Conservation (phyloP, 441 rosid species). For the Mallotus japonicus region DNA sequence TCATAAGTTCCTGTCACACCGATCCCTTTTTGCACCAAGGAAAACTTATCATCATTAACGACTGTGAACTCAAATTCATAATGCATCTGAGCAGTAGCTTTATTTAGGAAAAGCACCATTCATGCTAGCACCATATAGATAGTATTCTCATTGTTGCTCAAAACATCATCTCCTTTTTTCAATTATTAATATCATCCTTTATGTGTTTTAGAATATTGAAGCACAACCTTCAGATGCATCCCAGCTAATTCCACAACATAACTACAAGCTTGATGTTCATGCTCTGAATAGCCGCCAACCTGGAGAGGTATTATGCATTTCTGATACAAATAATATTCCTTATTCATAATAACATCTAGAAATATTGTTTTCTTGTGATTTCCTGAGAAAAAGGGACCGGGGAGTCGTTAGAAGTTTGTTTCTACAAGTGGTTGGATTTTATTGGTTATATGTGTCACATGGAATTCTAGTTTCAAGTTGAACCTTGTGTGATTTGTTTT, state of each 20-base stretch:
- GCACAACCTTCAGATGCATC: constrained; percentile 71
- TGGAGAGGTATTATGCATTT: constrained; percentile 59
- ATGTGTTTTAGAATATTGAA: constrained; percentile 66
- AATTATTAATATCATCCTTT: constrained; percentile 16
- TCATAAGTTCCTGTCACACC: not conserved
- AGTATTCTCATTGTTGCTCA: not conserved
- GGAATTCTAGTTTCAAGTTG: constrained; percentile 8
- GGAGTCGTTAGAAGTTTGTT: not conserved
- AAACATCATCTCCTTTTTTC: not conserved
- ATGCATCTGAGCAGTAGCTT: not conserved
- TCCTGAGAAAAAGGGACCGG: not conserved
- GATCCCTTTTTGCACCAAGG: too few relatives aligned
- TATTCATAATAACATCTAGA: not conserved
- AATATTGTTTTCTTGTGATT: not conserved
- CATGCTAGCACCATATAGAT: not conserved
- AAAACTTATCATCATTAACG: not conserved
- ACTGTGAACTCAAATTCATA: not conserved
- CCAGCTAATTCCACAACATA: constrained; percentile 89
- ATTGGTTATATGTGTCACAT: not conserved
- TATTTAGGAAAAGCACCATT: not conserved
- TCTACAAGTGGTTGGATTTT: not conserved
- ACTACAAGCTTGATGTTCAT: constrained; percentile 93
- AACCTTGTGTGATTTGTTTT: constrained; percentile 4
- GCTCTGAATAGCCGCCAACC: constrained; percentile 87
- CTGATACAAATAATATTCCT: not conserved